Conservation (phyloP, 108 stramenopile species). For the Phaeodactylum tricornutum region DNA sequence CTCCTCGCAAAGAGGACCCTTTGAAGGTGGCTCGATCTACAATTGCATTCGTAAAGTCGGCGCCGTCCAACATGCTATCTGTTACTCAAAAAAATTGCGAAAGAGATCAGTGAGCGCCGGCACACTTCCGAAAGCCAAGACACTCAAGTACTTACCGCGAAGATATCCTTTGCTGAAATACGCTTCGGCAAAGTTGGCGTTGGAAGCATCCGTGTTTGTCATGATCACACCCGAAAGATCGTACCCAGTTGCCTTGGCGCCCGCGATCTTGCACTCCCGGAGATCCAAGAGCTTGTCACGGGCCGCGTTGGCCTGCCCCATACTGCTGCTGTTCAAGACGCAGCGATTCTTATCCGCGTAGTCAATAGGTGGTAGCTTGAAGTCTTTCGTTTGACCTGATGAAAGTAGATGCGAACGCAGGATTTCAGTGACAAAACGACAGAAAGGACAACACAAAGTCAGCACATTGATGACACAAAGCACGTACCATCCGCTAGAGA, state of each 20-base stretch:
- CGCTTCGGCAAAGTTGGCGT: conserved; percentile 77
- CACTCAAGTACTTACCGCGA: conserved; percentile 26
- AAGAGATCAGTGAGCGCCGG: neutral
- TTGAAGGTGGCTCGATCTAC: conserved; percentile 87
- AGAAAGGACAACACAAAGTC: too few species aligned
- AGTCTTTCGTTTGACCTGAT: conserved; percentile 80
- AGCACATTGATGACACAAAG: too few species aligned
- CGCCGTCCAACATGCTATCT: conserved; percentile 83
- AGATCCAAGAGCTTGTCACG: conserved; percentile 93
- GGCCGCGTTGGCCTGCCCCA: conserved; percentile 95
- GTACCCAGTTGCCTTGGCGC: conserved; percentile 45
- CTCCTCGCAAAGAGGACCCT: conserved; percentile 60
- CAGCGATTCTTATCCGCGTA: conserved; percentile 66
- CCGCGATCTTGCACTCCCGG: conserved; percentile 65
- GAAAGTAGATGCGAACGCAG: too few species aligned
- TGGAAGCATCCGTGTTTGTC: conserved; percentile 77
- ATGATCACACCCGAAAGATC: conserved; percentile 86
- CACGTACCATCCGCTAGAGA: too few species aligned
- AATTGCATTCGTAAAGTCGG: conserved; percentile 94
- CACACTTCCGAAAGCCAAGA: too few species aligned
- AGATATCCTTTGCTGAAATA: conserved; percentile 85
- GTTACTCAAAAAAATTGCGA: conserved; percentile 6
- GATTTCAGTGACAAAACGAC: too few species aligned
- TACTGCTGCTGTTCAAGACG: conserved; percentile 61
- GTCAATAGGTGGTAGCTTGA: conserved; percentile 89